A percentile compares a stretch with the other conserved stretches of the same genome.
These are phyloP conservation scores for Candolleomyces aberdarensis DNA, from an alignment of 768 basidiomycete species.

Conservation along the genomic window DNA sequence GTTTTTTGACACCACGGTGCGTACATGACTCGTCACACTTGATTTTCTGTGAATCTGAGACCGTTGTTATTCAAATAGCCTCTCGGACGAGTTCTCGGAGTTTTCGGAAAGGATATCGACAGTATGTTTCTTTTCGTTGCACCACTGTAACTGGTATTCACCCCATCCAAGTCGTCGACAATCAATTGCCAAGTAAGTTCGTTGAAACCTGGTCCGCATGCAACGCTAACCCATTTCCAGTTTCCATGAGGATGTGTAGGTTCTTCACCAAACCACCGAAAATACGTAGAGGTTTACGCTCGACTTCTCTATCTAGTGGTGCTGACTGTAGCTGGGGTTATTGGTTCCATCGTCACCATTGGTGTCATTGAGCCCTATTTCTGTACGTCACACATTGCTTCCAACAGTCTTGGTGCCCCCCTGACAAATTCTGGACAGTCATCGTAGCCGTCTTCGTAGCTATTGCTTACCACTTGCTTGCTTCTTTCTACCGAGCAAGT, in stretches of 20 bases:
- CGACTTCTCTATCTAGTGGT: slow-evolving; percentile 31
- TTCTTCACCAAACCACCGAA: slow-evolving; percentile 6
- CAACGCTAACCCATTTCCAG: slow-evolving; percentile 23
- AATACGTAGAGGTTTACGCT: not conserved
- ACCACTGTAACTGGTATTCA: not conserved
- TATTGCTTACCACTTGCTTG: slow-evolving; percentile 63
- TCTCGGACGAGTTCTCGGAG: slow-evolving; percentile 55
- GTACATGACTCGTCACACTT: not conserved
- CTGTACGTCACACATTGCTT: slow-evolving; percentile 34
- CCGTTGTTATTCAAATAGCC: slow-evolving; percentile 34
- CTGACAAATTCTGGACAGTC: slow-evolving; percentile 31
- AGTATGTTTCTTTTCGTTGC: slow-evolving; percentile 30
- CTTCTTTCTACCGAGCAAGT: slow-evolving; percentile 65
- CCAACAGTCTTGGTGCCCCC: not conserved
- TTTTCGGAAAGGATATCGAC: slow-evolving; percentile 68
- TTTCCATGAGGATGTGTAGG: slow-evolving; percentile 57
- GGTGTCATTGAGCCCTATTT: slow-evolving; percentile 61
- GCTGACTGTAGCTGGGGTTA: slow-evolving; percentile 46
- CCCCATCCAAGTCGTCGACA: slow-evolving; percentile 49
- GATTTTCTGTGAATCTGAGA: not conserved
- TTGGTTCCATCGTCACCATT: slow-evolving; percentile 53
- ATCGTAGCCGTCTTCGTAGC: slow-evolving; percentile 51
- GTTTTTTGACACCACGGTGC: slow-evolving; percentile 70
- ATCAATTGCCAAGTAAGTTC: slow-evolving; percentile 50
- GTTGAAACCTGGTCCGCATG: not conserved